Base-by-base conservation (phyloP, 208 protist species). In the Balamuthia mandrillaris region DNA sequence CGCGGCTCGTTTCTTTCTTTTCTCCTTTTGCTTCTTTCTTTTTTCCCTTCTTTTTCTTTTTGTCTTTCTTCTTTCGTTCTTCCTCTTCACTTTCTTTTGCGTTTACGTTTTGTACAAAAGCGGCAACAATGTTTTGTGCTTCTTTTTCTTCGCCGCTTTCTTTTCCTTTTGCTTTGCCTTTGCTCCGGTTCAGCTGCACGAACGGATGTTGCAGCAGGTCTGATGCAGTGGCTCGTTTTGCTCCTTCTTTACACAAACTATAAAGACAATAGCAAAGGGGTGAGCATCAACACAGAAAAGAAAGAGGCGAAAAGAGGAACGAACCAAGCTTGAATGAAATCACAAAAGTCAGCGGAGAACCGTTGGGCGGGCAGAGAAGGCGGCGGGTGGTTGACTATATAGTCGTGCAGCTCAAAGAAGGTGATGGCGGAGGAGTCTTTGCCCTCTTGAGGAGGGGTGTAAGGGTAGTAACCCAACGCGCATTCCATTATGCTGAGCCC, bases 401-500 rank as follows among this genome's bases (percentile, higher is more conserved):
- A 61, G 35, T 87, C 88, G 44, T 88, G 68, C 12, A 90, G 29
- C 18, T 84, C 85, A 65, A 86, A 90, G 35, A 90, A 90, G 41
- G n/a, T n/a, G n/a, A n/a, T n/a, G n/a, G n/a, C n/a, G n/a, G n/a
- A n/a, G n/a, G n/a, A 35, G n/a, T 65, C 74, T 21, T 65, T 82
- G 33, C 65, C 52, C 29, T 65, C 27, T n/a, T 37, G 44, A 51
- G 74, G 74, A 39, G 74, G 37, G 44, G n/a, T 45, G 42, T 91
- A 91, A 29, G 88, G 88, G 42, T 84, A 91, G 66, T 75, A 47
- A 24, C 88, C 88, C 10, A 88, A n/a, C 12, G 88, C 88, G 56
- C 85, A 88, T 54, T 91, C 88, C 27, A 91, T 52, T 9, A 91
- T 52, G 6, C 83, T 88, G 41, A 91, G 44, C 54, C 88, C 88